phyloP scores from a whole-genome alignment of 1,139 yeast species.

The Magnusiomyces fungicola region DNA sequence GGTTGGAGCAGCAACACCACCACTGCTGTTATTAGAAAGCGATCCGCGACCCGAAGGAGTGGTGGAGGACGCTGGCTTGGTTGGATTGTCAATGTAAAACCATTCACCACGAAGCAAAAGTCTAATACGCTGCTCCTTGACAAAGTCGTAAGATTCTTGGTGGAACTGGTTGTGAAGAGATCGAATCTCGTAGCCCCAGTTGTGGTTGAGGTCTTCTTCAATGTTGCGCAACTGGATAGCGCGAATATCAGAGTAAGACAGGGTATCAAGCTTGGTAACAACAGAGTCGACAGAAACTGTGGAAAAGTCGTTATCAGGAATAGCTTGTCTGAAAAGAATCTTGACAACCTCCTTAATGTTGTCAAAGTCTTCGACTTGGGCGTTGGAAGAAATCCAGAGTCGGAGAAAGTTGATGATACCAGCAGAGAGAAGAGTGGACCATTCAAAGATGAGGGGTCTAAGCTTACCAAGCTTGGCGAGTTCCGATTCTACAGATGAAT shows the following conservation, averaged over 20 bases:
- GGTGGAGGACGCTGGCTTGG: conserved; percentile 4
- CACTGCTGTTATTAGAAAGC: background rate
- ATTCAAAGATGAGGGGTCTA: conserved; percentile 42
- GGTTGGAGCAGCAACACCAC: conserved; percentile 23
- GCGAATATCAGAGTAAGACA: conserved; percentile 48
- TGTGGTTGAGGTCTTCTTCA: conserved; percentile 31
- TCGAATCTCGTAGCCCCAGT: conserved; percentile 36
- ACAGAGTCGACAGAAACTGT: conserved; percentile 21
- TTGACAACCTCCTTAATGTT: conserved; percentile 40
- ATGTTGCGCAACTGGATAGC: conserved; percentile 45
- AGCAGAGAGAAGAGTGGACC: conserved; percentile 50
- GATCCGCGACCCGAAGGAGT: background rate
- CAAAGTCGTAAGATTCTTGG: conserved; percentile 62
- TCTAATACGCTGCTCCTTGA: conserved; percentile 69
- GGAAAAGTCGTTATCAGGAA: conserved; percentile 24
- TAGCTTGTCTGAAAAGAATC: conserved; percentile 31
- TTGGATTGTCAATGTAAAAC: conserved; percentile 68
- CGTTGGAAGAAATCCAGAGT: conserved; percentile 63
- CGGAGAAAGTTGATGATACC: conserved; percentile 52
- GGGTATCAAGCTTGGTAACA: conserved; percentile 31
- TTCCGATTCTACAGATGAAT: conserved; percentile 25
- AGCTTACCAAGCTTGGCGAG: conserved; percentile 29
- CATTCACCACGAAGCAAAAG: conserved; percentile 73
- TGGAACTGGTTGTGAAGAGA: conserved; percentile 48
- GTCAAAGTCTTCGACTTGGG: conserved; percentile 46